These are phyloP conservation scores for Aspergillus thermomutatus DNA, from an alignment of 2,329 filamentous ascomycete species.

Conservation along the genomic window DNA sequence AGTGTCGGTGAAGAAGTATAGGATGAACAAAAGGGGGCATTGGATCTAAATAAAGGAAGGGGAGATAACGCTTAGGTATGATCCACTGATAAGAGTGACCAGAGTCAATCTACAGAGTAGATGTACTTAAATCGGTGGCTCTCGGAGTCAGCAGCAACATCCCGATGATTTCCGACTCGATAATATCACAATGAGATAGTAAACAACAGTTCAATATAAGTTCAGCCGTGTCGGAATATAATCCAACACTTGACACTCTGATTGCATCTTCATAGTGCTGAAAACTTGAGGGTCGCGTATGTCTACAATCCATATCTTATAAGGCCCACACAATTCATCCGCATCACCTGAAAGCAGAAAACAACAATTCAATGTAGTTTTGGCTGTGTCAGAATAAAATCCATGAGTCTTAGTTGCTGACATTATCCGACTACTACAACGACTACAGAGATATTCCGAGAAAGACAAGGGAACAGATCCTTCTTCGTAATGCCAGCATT, in stretches of 20 bases:
- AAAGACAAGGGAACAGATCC: background rate
- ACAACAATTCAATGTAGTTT: background rate
- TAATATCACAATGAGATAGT: background rate
- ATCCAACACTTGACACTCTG: too few species aligned
- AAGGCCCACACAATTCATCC: background rate
- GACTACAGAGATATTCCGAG: background rate
- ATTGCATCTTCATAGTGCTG: background rate
- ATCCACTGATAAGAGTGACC: conserved; percentile 8
- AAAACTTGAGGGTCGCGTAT: background rate
- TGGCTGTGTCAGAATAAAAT: background rate
- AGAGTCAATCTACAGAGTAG: background rate
- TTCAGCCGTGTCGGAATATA: too few species aligned
- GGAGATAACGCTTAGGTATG: background rate
- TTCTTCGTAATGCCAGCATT: background rate
- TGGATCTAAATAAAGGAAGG: conserved; percentile 4
- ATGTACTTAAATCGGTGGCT: background rate
- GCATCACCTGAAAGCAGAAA: too few species aligned
- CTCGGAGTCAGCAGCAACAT: background rate
- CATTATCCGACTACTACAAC: background rate
- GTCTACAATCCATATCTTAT: background rate
- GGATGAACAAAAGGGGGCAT: background rate
- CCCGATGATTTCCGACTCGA: background rate
- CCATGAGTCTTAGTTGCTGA: background rate
- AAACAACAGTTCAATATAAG: too few species aligned
- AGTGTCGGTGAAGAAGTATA: conserved; percentile 15